Evolutionary conservation across 2,329 filamentous ascomycete species (phyloP).

Genomic region (Sporothrix phasma): DNA sequence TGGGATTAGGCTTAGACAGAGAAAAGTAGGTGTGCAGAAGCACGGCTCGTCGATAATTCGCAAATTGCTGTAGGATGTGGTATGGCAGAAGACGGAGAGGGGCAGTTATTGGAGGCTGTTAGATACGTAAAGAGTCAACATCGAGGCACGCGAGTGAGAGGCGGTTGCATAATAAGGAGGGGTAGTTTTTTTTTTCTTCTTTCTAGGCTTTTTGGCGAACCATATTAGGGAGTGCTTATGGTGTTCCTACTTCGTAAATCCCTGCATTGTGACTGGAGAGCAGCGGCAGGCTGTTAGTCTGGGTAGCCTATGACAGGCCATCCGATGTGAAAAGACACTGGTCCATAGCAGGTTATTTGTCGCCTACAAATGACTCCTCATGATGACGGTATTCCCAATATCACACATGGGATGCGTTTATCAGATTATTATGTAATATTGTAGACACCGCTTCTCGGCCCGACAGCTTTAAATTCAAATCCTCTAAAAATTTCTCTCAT

Average conservation of each 20-base stretch:
- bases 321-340: neutral
- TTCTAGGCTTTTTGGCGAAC: too few relatives aligned
- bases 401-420: neutral
- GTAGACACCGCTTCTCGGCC: too few relatives aligned
- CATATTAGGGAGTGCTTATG: too few relatives aligned
- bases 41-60: neutral
- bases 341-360: neutral
- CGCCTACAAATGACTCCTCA: neutral
- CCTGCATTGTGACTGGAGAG: too few relatives aligned
- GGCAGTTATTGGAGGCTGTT: neutral
- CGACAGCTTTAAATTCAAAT: neutral
- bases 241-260: too few relatives aligned
- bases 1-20: neutral
- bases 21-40: neutral
- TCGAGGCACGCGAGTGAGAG: neutral
- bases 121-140: neutral
- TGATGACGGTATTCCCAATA: too few relatives aligned
- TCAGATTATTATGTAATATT: neutral
- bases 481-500: neutral
- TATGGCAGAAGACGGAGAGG: neutral
- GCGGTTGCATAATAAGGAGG: slow-evolving; percentile 8
- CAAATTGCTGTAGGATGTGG: neutral
- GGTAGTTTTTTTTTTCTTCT: slow-evolving; percentile 11
- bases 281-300: too few relatives aligned
- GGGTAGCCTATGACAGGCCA: too few relatives aligned